These are phyloP conservation scores for Beauveria asiatica DNA, from an alignment of 2,329 filamentous ascomycete species.

Conservation along the genomic window DNA sequence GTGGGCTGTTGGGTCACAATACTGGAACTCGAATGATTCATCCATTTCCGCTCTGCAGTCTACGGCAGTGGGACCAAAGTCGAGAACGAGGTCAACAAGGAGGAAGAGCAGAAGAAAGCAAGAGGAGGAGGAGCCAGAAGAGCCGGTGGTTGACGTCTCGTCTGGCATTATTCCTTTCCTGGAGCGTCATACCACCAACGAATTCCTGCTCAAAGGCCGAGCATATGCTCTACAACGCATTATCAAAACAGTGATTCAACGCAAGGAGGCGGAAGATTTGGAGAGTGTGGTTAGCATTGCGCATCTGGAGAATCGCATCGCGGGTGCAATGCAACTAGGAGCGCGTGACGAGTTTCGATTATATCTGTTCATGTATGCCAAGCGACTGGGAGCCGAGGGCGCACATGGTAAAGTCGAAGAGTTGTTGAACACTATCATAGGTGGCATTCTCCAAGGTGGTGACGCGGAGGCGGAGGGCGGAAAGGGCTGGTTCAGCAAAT, in stretches of 20 bases:
- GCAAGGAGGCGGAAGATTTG: slow-evolving; percentile 85
- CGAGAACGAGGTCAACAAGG: slow-evolving; percentile 19
- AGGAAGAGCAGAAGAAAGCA: slow-evolving; percentile 20
- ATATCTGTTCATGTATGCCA: slow-evolving; percentile 97
- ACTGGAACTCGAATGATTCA: slow-evolving; percentile 96
- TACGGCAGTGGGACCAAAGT: slow-evolving; percentile 53
- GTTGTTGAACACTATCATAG: slow-evolving; percentile 71
- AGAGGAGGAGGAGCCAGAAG: slow-evolving; percentile 34
- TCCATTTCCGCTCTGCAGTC: slow-evolving; percentile 74
- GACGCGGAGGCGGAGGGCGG: slow-evolving; percentile 34
- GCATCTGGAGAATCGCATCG: slow-evolving; percentile 89
- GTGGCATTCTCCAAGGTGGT: slow-evolving; percentile 53
- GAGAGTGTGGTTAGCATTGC: slow-evolving; percentile 88
- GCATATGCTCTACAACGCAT: slow-evolving; percentile 87
- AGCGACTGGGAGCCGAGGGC: slow-evolving; percentile 85
- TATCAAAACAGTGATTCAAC: slow-evolving; percentile 78
- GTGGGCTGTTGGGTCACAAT: slow-evolving; percentile 97
- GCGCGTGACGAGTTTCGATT: slow-evolving; percentile 88
- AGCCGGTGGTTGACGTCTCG: slow-evolving; percentile 52
- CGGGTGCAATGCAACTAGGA: slow-evolving; percentile 75
- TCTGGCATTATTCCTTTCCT: slow-evolving; percentile 89
- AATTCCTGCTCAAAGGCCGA: slow-evolving; percentile 82
- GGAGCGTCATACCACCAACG: slow-evolving; percentile 89
- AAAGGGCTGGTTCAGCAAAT: slow-evolving; percentile 56
- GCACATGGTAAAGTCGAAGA: slow-evolving; percentile 86